Evolutionary conservation across 306 rosid genomes (phyloP).

Genomic region (Vigna reflexopilosa): DNA sequence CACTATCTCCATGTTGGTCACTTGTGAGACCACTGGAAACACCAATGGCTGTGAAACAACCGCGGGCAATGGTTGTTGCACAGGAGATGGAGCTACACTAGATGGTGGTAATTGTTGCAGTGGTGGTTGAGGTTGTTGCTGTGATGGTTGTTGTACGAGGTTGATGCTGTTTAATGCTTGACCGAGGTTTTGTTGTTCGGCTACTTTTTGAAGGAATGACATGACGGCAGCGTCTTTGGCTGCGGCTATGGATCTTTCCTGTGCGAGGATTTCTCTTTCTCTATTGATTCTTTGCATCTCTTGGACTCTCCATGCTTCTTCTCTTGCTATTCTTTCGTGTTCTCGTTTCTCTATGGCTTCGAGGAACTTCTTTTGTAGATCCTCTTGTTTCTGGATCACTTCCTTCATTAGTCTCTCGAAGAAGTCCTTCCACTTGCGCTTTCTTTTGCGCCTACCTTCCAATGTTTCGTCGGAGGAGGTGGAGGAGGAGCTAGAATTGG

Average conservation of each 20-base stretch:
- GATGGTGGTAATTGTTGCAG: neutral
- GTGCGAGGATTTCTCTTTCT: constrained; percentile 76
- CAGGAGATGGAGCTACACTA: neutral
- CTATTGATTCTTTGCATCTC: constrained; percentile 68
- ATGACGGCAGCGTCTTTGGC: constrained; percentile 80
- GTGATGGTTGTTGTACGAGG: constrained; percentile 3
- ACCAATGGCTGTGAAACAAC: neutral
- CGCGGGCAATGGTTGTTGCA: constrained; percentile 7
- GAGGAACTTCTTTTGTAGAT: constrained; percentile 69
- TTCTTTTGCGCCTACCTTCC: constrained; percentile 60
- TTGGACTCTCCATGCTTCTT: constrained; percentile 86
- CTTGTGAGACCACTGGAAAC: neutral
- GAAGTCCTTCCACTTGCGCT: constrained; percentile 91
- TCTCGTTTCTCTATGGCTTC: constrained; percentile 87
- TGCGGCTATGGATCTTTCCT: constrained; percentile 71
- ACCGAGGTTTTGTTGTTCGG: constrained; percentile 61
- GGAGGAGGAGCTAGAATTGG: constrained; percentile 73
- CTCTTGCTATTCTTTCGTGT: constrained; percentile 65
- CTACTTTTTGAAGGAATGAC: constrained; percentile 73
- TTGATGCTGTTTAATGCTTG: constrained; percentile 38
- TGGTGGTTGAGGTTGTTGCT: neutral
- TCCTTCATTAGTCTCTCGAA: constrained; percentile 74
- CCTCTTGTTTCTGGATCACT: constrained; percentile 80
- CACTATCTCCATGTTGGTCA: constrained; percentile 47
- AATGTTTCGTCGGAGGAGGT: constrained; percentile 72